A percentile compares a stretch with the other conserved stretches of the same genome.
These are phyloP conservation scores for Borovskyia barvae DNA, from an alignment of 208 protist species.

Conservation along the genomic window DNA sequence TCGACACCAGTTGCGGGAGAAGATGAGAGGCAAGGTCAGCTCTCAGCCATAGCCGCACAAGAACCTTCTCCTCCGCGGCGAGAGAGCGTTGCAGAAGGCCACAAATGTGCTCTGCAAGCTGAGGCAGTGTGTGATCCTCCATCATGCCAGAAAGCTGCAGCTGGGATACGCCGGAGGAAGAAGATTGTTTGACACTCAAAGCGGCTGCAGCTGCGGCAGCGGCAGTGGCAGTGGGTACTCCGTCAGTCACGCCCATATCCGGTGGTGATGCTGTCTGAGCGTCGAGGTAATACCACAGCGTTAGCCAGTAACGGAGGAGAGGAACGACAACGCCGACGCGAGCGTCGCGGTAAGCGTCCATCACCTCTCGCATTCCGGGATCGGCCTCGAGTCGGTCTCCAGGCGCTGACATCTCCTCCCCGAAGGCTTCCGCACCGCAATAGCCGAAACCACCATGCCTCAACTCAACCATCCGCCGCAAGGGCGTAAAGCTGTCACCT, in stretches of 20 bases:
- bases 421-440: slow-evolving; percentile 35
- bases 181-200: not conserved
- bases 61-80: slow-evolving; percentile 44
- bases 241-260: not conserved
- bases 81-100: slow-evolving; percentile 58
- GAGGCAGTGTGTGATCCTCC: slow-evolving; percentile 32
- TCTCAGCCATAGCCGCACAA: slow-evolving; percentile 73
- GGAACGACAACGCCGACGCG: slow-evolving; percentile 64
- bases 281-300: slow-evolving; percentile 32
- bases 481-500: slow-evolving; percentile 38
- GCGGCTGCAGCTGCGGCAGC: not conserved
- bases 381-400: slow-evolving; percentile 30
- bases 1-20: slow-evolving; percentile 52
- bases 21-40: slow-evolving; percentile 61
- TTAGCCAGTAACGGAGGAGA: slow-evolving; percentile 66
- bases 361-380: slow-evolving; percentile 43
- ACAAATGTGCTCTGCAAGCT: slow-evolving; percentile 54
- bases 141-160: slow-evolving; percentile 18
- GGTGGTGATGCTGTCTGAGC: slow-evolving; percentile 9
- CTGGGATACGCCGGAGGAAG: not conserved
- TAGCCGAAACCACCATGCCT: slow-evolving; percentile 38
- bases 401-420: slow-evolving; percentile 27
- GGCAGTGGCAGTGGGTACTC: too few relatives aligned
- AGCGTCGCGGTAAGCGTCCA: slow-evolving; percentile 61
- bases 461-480: slow-evolving; percentile 76